Percentiles rank a stretch among this genome's conserved stretches.
Evolutionary conservation across 768 basidiomycete genomes (phyloP).

Genomic region (Xerocomellus intermedius): DNA sequence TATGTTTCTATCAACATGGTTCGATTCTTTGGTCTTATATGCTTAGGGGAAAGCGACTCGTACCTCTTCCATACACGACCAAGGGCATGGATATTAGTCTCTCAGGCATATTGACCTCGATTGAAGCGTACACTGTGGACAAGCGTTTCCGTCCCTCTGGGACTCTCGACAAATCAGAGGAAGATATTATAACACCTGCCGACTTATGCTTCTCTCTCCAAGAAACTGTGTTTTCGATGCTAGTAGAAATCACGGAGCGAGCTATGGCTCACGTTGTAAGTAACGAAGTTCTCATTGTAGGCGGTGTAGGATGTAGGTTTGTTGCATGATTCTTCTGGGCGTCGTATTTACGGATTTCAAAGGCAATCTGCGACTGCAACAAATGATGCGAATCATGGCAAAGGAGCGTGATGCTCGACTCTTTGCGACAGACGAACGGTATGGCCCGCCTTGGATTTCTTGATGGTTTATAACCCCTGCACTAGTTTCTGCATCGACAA

Average conservation of each 20-base stretch:
- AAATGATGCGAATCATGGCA: constrained; percentile 99
- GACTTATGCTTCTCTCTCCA: constrained; percentile 97
- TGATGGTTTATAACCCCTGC: not conserved
- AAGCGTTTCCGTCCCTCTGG: constrained; percentile 70
- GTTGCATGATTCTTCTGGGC: not conserved
- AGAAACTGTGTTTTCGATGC: constrained; percentile 96
- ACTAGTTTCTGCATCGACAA: constrained; percentile 99
- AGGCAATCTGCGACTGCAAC: constrained; percentile 92
- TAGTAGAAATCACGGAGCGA: constrained; percentile 97
- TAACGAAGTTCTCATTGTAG: constrained; percentile 94
- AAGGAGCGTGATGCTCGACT: constrained; percentile 82
- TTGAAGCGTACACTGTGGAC: constrained; percentile 85
- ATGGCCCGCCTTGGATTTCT: constrained; percentile 16
- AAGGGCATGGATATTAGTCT: constrained; percentile 99
- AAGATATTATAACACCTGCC: constrained; percentile 86
- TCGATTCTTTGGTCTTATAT: constrained; percentile 2
- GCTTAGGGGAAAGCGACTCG: constrained; percentile 74
- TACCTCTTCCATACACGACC: constrained; percentile 89
- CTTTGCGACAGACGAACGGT: constrained; percentile 97
- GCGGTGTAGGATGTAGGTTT: constrained; percentile 96
- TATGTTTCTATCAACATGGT: constrained; percentile 29
- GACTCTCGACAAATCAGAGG: constrained; percentile 34
- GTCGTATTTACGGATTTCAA: not conserved
- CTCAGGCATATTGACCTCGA: constrained; percentile 88
- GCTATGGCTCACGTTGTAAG: constrained; percentile 99